phyloP scores from a whole-genome alignment of 2,329 filamentous ascomycete genomes.

The Colletotrichum horii region DNA sequence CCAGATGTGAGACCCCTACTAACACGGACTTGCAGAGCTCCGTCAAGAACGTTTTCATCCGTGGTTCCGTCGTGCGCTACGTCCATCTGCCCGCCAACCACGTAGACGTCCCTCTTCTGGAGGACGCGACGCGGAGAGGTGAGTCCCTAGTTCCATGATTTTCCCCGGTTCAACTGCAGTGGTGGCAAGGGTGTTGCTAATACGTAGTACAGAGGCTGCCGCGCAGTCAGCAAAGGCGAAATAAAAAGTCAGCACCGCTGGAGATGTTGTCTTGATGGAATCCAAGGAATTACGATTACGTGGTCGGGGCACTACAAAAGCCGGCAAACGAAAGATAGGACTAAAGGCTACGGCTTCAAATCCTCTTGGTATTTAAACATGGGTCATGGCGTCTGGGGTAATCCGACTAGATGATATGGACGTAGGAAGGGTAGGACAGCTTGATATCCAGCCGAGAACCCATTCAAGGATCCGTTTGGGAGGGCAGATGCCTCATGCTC shows the following conservation, averaged over 20 bases:
- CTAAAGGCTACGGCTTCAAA: background rate
- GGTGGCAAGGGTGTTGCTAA: constrained; percentile 4
- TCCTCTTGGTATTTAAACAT: background rate
- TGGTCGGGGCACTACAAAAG: constrained; percentile 11
- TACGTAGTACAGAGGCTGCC: constrained; percentile 52
- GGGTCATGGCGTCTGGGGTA: background rate
- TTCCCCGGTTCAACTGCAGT: background rate
- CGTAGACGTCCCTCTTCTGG: constrained; percentile 84
- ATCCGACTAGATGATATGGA: background rate
- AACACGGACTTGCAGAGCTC: constrained; percentile 54
- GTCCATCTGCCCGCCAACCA: constrained; percentile 84
- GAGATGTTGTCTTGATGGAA: background rate
- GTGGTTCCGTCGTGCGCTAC: constrained; percentile 90
- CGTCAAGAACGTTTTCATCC: constrained; percentile 95
- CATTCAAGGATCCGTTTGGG: background rate
- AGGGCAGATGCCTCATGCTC: background rate
- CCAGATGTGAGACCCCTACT: background rate
- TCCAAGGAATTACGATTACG: background rate
- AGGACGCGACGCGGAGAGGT: constrained; percentile 92
- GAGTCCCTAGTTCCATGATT: constrained; percentile 31
- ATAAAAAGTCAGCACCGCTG: constrained; percentile 26
- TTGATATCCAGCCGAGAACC: background rate
- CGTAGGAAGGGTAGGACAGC: background rate
- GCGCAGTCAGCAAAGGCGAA: constrained; percentile 64
- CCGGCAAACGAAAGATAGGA: background rate